Evolutionary conservation across 306 rosid species (phyloP).

Genomic region (Ziziphus jujuba): DNA sequence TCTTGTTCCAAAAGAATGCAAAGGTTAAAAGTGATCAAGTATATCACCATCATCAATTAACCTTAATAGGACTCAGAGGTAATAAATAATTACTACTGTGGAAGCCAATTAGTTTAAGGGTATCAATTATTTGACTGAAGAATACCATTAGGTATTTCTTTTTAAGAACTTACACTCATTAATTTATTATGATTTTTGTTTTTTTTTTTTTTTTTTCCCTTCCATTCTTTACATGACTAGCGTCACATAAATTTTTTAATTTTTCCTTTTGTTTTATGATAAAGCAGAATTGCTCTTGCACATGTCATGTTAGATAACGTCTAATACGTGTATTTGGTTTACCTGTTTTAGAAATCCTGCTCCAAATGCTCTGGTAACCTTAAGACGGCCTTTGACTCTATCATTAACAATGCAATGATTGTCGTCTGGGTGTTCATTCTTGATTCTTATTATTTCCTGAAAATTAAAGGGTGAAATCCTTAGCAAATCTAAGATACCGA

Average conservation of each 20-base stretch:
- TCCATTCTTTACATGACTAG: too few species aligned
- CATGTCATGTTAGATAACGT: constrained; percentile 16
- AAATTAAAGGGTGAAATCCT: constrained; percentile 17
- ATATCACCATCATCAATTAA: too few species aligned
- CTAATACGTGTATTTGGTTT: constrained; percentile 16
- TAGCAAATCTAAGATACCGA: constrained; percentile 23
- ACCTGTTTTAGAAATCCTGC: constrained; percentile 99
- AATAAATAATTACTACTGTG: too few species aligned
- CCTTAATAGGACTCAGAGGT: too few species aligned
- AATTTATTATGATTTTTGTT: too few species aligned
- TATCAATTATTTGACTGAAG: too few species aligned
- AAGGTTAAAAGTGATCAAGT: too few species aligned
- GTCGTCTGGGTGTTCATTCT: constrained; percentile 95
- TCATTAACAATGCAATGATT: constrained; percentile 76
- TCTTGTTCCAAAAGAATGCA: neutral
- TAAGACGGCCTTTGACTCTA: constrained; percentile 96
- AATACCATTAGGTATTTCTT: too few species aligned
- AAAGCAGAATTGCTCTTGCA: constrained; percentile 4
- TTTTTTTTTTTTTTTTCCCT: too few species aligned
- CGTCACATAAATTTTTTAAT: neutral
- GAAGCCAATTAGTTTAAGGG: too few species aligned
- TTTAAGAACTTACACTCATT: too few species aligned
- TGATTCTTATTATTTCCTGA: constrained; percentile 90
- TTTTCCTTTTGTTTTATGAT: neutral
- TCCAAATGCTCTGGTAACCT: constrained; percentile 97